phyloP scores from a whole-genome alignment of 2,329 filamentous ascomycete genomes.

The Fusarium caatingaense region DNA sequence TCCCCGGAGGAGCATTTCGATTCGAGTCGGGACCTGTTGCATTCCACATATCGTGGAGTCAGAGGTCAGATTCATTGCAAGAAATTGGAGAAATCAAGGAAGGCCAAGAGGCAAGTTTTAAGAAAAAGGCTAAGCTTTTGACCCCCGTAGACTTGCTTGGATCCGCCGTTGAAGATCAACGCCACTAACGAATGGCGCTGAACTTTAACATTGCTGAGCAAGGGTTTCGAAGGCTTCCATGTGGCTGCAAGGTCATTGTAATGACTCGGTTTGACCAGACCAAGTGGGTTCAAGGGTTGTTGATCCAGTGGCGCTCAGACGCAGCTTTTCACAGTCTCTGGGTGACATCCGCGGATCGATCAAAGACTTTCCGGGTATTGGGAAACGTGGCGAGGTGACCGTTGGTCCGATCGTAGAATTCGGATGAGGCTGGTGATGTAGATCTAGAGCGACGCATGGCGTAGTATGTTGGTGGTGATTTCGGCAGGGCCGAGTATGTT shows the following conservation, averaged over 20 bases:
- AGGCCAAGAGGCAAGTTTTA: not conserved
- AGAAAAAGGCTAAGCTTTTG: not conserved
- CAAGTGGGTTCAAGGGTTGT: not conserved
- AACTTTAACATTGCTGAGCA: slow-evolving; percentile 2
- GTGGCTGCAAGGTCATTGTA: not conserved
- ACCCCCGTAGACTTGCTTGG: not conserved
- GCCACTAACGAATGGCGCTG: slow-evolving; percentile 16
- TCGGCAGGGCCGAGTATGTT: not conserved
- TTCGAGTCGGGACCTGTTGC: slow-evolving; percentile 42
- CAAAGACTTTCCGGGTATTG: not conserved
- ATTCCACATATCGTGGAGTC: slow-evolving; percentile 38
- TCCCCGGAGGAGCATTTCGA: slow-evolving; percentile 37
- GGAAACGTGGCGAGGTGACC: not conserved
- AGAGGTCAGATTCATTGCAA: slow-evolving; percentile 2
- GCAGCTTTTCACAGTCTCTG: not conserved
- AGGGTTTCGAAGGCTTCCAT: slow-evolving; percentile 4
- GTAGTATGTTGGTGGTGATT: not conserved
- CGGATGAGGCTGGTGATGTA: not conserved
- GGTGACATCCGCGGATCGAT: not conserved
- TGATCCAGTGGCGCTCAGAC: slow-evolving; percentile 14
- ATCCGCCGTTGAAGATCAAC: slow-evolving; percentile 15
- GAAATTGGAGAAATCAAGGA: not conserved
- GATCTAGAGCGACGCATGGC: not conserved
- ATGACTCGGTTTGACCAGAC: slow-evolving; percentile 15
- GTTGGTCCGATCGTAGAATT: not conserved